Evolutionary conservation across 2,329 filamentous ascomycete species (phyloP).

Genomic region (Ceratocystis cacaofunesta): DNA sequence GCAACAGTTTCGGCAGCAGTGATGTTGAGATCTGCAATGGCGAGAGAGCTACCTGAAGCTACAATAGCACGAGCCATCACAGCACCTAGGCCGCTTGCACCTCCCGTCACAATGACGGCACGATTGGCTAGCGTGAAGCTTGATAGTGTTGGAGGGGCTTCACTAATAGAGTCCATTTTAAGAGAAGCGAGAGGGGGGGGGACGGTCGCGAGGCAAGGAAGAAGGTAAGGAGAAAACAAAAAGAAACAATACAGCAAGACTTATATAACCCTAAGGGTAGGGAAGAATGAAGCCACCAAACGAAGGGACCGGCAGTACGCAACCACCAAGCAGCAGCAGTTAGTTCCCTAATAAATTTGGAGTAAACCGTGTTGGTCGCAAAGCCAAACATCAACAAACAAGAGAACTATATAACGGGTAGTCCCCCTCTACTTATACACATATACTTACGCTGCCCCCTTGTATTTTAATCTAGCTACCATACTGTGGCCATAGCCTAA

Average conservation of each 20-base stretch:
- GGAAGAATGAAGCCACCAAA: background rate
- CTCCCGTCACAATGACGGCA: conserved; percentile 76
- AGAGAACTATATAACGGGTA: too few relatives aligned
- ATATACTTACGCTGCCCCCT: too few relatives aligned
- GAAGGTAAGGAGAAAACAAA: background rate
- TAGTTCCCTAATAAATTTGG: too few relatives aligned
- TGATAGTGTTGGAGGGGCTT: conserved; percentile 49
- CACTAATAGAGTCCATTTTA: background rate
- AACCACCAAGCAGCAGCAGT: too few relatives aligned
- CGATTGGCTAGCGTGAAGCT: conserved; percentile 76
- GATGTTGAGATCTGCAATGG: conserved; percentile 81
- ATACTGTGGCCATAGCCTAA: background rate
- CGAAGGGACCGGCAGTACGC: too few relatives aligned
- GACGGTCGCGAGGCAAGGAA: background rate
- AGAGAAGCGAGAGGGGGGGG: too few relatives aligned
- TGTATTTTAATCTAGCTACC: too few relatives aligned
- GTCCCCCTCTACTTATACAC: too few relatives aligned
- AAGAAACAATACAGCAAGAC: background rate
- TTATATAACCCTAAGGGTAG: too few relatives aligned
- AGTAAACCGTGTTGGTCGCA: too few relatives aligned
- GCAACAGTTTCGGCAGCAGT: background rate
- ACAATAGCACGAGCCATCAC: conserved; percentile 90
- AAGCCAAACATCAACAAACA: too few relatives aligned
- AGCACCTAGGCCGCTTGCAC: conserved; percentile 73
- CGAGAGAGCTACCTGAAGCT: conserved; percentile 73